Base-by-base conservation (phyloP, 2,329 filamentous ascomycete species). In the Talaromyces islandicus region DNA sequence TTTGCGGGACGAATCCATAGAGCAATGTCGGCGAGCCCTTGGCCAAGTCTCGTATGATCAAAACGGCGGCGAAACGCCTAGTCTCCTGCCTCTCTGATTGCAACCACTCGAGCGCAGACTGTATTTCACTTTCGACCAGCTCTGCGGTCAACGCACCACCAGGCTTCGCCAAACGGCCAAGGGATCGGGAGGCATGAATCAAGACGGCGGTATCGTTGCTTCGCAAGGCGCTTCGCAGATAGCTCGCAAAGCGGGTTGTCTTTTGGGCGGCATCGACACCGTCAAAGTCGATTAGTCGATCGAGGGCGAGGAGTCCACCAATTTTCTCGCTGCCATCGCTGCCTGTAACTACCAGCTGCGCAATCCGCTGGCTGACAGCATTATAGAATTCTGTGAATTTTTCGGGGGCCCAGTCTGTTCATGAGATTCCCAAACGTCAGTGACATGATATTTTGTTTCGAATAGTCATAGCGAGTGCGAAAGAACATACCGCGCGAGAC, bases 11-110 rank as follows among this genome's bases (percentile, higher is more conserved):
- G 76, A 95, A 97, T 64, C 90, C 87, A 76, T 97, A 99, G 78
- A 99, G 92, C 59, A 99, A 82, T 0, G 94, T 99, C 4, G 93
- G 93, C 2, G 93, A 96, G 72, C 94, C 96, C 67, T 90, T 87
- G 7, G 92, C 92, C 61, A 99, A 83, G 73, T 99, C 94, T 61
- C 92, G 86, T 58, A 99, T 84, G 32, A 96, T 88, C 25, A 99
- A 83, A 7, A 96, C 93, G 19, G 94, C 92, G 61, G 92, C 93
- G 72, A 97, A 97, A 67, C 94, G 86, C 67, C 93, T 85, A 71
- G 93, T 93, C 78, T 99, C 94, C 67, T 96, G 88, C 65, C 93
- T 86, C 72, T 97, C 95, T 54, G 92, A 92, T 72, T 97, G 93
- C 60, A 99, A 85, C 90, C 92, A 97, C 78, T 99, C 94, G 58